Percentiles rank a stretch among this genome's conserved stretches.
These are phyloP conservation scores for Jamesozyma gamospora DNA, from an alignment of 805 yeast species.

Conservation along the genomic window DNA sequence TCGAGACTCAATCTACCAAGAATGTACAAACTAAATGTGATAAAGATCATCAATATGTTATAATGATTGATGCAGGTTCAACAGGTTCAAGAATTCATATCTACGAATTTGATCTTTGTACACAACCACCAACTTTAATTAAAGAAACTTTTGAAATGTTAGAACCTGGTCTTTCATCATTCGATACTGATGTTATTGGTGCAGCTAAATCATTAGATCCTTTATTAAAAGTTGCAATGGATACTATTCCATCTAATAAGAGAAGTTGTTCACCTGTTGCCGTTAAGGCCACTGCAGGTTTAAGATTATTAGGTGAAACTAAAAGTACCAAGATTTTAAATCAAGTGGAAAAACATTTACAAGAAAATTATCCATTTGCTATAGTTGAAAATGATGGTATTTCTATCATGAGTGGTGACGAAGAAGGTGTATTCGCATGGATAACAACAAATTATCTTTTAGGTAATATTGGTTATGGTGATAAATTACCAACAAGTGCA, in stretches of 20 bases:
- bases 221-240: constrained; percentile 63
- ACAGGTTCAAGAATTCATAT: constrained; percentile 95
- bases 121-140: constrained; percentile 70
- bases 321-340: constrained; percentile 61
- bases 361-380: constrained; percentile 79
- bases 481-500: constrained; percentile 81
- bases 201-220: constrained; percentile 91
- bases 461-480: constrained; percentile 79
- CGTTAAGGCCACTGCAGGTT: constrained; percentile 96
- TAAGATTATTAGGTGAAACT: constrained; percentile 71
- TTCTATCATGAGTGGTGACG: constrained; percentile 89
- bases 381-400: constrained; percentile 82
- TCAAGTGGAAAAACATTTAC: constrained; percentile 69
- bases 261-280: constrained; percentile 87
- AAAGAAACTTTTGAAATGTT: constrained; percentile 79
- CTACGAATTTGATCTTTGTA: constrained; percentile 82
- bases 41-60: constrained; percentile 55
- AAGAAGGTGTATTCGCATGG: constrained; percentile 99
- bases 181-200: constrained; percentile 64
- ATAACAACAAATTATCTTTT: constrained; percentile 87
- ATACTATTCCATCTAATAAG: constrained; percentile 60
- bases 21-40: no score
- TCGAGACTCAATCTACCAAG: no score
- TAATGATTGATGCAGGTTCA: constrained; percentile 97
- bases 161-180: constrained; percentile 85